These are phyloP conservation scores for Eucalyptus pauciflora DNA, from an alignment of 345 rosid species.

Conservation along the genomic window DNA sequence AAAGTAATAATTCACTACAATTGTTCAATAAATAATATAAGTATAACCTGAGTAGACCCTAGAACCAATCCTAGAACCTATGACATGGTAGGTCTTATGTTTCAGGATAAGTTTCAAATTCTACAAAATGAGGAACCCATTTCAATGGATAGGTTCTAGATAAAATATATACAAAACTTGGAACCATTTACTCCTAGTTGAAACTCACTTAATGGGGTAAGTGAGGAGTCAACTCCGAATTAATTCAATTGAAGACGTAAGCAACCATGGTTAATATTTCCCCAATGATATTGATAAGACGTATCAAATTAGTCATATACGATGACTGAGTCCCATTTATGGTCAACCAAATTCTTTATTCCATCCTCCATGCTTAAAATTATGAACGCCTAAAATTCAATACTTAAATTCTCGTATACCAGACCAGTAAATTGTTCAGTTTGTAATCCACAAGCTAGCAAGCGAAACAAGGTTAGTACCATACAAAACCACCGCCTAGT, in stretches of 20 bases:
- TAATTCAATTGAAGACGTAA: background rate
- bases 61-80: too few species aligned
- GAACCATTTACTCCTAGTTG: background rate
- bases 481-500: background rate
- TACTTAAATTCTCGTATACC: background rate
- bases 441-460: background rate
- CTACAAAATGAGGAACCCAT: too few species aligned
- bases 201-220: background rate
- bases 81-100: too few species aligned
- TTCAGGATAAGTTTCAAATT: too few species aligned
- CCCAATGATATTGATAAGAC: background rate
- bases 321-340: background rate
- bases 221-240: background rate
- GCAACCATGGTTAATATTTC: background rate
- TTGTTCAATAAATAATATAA: too few species aligned
- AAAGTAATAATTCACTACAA: too few species aligned
- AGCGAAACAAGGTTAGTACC: background rate
- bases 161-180: rapidly evolving
- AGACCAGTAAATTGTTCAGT: background rate
- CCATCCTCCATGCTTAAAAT: background rate
- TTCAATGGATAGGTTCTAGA: too few species aligned
- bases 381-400: background rate
- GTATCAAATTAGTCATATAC: background rate
- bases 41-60: too few species aligned
- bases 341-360: background rate